phyloP scores from a whole-genome alignment of 305 asterid genomes.

The Solanum aculeatissimum region DNA sequence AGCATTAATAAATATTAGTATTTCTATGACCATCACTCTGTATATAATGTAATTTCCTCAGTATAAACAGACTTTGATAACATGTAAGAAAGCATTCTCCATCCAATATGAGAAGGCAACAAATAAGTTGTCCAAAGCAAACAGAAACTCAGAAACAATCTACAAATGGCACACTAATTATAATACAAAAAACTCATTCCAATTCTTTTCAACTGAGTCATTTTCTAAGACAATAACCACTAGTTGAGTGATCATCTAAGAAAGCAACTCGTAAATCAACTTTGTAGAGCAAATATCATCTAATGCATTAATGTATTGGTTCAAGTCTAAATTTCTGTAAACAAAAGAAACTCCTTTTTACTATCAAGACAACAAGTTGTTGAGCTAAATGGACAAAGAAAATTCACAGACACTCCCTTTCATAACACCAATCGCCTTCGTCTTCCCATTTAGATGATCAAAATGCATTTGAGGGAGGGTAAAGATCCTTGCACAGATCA shows the following conservation, averaged over 20 bases:
- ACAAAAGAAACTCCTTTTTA: not conserved
- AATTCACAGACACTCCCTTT: not conserved
- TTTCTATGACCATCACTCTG: no score
- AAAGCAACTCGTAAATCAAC: not conserved
- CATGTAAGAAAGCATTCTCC: not conserved
- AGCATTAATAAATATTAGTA: no score
- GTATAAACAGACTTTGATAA: not conserved
- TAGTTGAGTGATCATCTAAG: not conserved
- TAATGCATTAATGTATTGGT: not conserved
- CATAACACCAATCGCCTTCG: not conserved
- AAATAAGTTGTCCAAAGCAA: not conserved
- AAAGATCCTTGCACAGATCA: slow-evolving; percentile 65
- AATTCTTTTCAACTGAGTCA: no score
- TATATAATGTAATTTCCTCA: not conserved
- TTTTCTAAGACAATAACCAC: no score
- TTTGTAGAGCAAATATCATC: not conserved
- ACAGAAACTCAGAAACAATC: not conserved
- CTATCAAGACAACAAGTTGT: slow-evolving; percentile 51
- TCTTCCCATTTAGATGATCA: not conserved
- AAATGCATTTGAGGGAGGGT: slow-evolving; percentile 28
- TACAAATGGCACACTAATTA: not conserved
- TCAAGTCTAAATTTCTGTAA: not conserved
- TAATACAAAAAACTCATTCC: not conserved
- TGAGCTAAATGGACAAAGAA: slow-evolving; percentile 27
- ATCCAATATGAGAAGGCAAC: not conserved